These are phyloP conservation scores for Plenodomus tracheiphilus DNA, from an alignment of 2,329 filamentous ascomycete species.

Conservation along the genomic window DNA sequence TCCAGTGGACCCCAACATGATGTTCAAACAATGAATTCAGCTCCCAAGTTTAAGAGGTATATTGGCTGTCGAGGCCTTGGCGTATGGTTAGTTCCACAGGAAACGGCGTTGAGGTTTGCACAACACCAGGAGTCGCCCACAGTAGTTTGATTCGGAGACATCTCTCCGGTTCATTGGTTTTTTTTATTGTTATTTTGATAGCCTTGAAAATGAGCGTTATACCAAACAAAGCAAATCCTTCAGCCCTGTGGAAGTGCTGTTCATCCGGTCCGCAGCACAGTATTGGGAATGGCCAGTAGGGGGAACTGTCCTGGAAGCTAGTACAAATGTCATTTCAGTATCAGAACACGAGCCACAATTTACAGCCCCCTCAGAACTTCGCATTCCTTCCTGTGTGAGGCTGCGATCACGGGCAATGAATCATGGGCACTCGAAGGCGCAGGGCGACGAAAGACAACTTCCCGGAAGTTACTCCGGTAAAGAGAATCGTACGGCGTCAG, in stretches of 20 bases:
- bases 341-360: neutral
- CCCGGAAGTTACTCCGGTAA: neutral
- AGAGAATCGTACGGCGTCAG: neutral
- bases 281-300: neutral
- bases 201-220: neutral
- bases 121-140: neutral
- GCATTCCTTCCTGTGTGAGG: neutral
- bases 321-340: neutral
- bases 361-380: neutral
- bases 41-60: slow-evolving; percentile 1
- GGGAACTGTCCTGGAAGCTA: neutral
- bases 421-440: neutral
- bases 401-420: neutral
- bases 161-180: neutral
- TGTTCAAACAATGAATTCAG: slow-evolving; percentile 32
- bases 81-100: neutral
- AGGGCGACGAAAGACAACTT: neutral
- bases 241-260: neutral
- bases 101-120: neutral
- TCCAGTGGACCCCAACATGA: slow-evolving; percentile 41
- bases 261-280: neutral
- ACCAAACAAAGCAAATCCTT: neutral
- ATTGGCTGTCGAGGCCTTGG: neutral
- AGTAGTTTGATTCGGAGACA: neutral
- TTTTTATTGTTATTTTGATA: neutral